Conservation (phyloP, 345 rosid species). For the Brassica incana region DNA sequence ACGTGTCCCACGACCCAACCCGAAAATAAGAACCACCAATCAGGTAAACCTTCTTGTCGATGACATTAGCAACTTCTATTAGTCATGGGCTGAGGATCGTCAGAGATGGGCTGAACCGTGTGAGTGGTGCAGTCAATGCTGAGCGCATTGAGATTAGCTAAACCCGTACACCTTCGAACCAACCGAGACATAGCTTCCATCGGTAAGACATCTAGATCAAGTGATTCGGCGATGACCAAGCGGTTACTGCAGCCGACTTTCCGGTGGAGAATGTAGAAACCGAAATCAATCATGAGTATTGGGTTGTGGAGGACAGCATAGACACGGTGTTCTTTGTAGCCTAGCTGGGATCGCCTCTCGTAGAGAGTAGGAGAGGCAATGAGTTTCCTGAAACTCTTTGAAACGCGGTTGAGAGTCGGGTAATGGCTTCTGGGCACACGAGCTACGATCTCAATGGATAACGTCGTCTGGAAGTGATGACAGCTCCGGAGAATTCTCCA, state of each 20-base stretch:
- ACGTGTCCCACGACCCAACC: background rate
- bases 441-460: background rate
- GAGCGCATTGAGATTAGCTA: background rate
- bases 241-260: background rate
- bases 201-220: background rate
- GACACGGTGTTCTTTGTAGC: background rate
- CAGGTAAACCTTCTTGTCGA: background rate
- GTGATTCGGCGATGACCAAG: background rate
- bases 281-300: background rate
- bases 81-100: background rate
- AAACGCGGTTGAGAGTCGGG: background rate
- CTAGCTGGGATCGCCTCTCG: background rate
- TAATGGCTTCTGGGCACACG: background rate
- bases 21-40: background rate
- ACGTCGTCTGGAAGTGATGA: background rate
- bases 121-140: background rate
- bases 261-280: background rate
- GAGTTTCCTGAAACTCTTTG: background rate
- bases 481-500: background rate
- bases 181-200: background rate
- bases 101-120: background rate
- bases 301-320: background rate
- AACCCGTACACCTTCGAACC: background rate
- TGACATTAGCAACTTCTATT: background rate
- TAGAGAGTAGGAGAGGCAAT: background rate